Conservation (phyloP, 495 filamentous ascomycete genomes). For the Parachaetomium inaequale region DNA sequence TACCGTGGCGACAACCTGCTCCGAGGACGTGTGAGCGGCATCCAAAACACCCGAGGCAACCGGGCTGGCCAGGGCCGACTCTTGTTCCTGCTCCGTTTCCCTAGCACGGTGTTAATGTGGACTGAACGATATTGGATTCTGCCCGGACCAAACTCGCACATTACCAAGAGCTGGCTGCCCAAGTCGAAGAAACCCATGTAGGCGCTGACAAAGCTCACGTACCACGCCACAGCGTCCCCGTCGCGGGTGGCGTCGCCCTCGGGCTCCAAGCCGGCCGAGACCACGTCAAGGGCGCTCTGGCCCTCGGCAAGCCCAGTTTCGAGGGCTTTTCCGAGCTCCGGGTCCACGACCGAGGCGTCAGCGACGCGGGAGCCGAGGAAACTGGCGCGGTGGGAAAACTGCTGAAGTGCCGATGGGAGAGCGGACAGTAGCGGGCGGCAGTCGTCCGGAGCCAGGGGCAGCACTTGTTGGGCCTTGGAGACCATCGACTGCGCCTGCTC, state of each 20-base stretch:
- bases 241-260: background rate
- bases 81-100: conserved; percentile 6
- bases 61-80: background rate
- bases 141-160: background rate
- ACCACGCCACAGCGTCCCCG: background rate
- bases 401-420: conserved; percentile 9
- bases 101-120: background rate
- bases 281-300: background rate
- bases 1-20: background rate
- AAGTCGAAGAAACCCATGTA: background rate
- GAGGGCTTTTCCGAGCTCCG: conserved; percentile 3
- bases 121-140: no score
- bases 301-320: background rate
- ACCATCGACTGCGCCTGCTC: background rate
- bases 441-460: background rate
- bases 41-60: background rate
- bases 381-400: conserved; percentile 13
- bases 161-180: conserved; percentile 5
- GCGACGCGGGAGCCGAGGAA: conserved; percentile 5
- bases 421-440: background rate
- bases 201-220: background rate
- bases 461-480: background rate
- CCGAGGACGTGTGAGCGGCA: background rate
- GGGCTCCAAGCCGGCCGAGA: background rate
- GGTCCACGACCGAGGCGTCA: background rate